Conservation (phyloP, 352 stramenopile species). For the Nothophytophthora sp. region DNA sequence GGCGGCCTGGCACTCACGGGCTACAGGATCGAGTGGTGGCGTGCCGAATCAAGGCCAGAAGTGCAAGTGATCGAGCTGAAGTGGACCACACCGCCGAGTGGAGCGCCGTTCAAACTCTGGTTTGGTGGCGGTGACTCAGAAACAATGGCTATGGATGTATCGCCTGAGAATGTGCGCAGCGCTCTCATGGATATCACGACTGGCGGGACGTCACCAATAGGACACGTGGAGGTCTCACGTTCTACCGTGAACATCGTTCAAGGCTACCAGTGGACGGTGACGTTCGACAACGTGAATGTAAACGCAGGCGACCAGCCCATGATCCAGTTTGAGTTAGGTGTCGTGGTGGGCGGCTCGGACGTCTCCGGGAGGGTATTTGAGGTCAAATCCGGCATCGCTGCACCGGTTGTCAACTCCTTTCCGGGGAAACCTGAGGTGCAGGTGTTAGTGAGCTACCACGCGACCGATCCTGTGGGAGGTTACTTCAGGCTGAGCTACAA, state of each 20-base stretch:
- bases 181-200: constrained; percentile 88
- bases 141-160: constrained; percentile 71
- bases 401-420: constrained; percentile 37
- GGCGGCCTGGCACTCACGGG: constrained; percentile 69
- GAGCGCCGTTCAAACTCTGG: constrained; percentile 61
- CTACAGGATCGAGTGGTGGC: constrained; percentile 88
- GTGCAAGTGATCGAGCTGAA: constrained; percentile 88
- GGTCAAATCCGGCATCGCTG: constrained; percentile 40
- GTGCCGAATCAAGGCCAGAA: constrained; percentile 44
- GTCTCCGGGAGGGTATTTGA: constrained; percentile 54
- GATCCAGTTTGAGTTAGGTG: constrained; percentile 53
- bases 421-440: constrained; percentile 75
- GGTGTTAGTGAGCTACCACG: constrained; percentile 62
- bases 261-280: constrained; percentile 83
- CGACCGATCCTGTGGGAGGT: constrained; percentile 34
- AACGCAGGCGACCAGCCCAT: constrained; percentile 63
- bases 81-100: constrained; percentile 65
- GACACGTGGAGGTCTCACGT: constrained; percentile 60
- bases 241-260: constrained; percentile 52
- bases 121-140: constrained; percentile 74
- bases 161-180: constrained; percentile 79
- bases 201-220: constrained; percentile 19
- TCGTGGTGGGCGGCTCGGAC: constrained; percentile 16
- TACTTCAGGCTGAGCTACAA: constrained; percentile 81
- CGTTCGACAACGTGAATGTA: constrained; percentile 44